Conservation (phyloP, 345 rosid genomes). For the Linum lewisii region DNA sequence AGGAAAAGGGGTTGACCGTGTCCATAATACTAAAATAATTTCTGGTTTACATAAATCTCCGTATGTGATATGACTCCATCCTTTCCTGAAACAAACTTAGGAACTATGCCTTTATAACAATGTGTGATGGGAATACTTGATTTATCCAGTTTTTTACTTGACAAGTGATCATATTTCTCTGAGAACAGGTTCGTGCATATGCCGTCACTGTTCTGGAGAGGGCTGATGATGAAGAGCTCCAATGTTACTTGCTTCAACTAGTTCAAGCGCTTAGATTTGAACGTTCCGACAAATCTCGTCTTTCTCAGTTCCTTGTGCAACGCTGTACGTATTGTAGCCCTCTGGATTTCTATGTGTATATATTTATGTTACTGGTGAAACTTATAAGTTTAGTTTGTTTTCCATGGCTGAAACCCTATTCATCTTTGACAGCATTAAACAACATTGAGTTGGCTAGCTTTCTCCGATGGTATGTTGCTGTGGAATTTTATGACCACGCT, state of each 20-base stretch:
- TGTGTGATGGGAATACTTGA: neutral
- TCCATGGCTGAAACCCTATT: conserved; percentile 1
- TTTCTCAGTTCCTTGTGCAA: conserved; percentile 86
- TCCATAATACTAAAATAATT: too few species aligned
- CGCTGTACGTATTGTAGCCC: conserved; percentile 48
- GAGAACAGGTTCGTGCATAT: conserved; percentile 86
- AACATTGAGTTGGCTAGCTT: conserved; percentile 91
- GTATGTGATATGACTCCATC: too few species aligned
- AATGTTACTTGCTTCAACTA: conserved; percentile 94
- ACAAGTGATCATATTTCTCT: neutral
- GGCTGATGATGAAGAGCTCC: conserved; percentile 97
- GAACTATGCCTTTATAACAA: too few species aligned
- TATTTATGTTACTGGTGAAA: neutral
- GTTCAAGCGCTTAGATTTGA: conserved; percentile 99
- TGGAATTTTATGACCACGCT: conserved; percentile 80
- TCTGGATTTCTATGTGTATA: neutral
- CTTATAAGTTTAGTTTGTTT: neutral
- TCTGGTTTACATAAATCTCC: too few species aligned
- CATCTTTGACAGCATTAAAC: conserved; percentile 51
- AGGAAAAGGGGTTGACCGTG: neutral
- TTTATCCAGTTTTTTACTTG: too few species aligned
- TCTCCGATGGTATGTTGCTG: conserved; percentile 94
- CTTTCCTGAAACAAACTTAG: too few species aligned
- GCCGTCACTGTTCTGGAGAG: conserved; percentile 96
- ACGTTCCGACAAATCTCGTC: conserved; percentile 88